Evolutionary conservation across 108 stramenopile genomes (phyloP).

Genomic region (Skeletonema menzelii): DNA sequence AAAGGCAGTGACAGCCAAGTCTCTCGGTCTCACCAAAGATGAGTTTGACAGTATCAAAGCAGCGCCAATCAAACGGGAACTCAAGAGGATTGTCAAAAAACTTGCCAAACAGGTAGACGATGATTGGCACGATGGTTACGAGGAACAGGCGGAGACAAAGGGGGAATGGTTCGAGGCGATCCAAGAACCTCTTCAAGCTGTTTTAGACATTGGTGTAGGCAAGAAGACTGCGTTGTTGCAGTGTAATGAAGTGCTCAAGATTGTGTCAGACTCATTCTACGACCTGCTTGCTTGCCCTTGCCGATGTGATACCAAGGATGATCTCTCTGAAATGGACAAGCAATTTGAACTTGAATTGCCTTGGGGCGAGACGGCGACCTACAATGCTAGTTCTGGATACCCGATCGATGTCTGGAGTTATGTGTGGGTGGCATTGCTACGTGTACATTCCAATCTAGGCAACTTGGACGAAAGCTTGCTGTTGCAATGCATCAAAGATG

Average conservation of each 20-base stretch:
- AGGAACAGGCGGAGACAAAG: conserved; percentile 6
- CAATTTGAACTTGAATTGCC: background rate
- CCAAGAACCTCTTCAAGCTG: conserved; percentile 9
- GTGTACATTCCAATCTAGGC: conserved; percentile 10
- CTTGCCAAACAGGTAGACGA: conserved; percentile 7
- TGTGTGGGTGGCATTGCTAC: conserved; percentile 11
- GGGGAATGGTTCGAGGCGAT: conserved; percentile 10
- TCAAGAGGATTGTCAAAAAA: conserved; percentile 6
- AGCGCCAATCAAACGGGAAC: background rate
- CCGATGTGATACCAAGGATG: background rate
- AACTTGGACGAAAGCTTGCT: background rate
- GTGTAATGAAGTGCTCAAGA: conserved; percentile 16
- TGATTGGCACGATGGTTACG: conserved; percentile 11
- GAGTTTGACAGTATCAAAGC: conserved; percentile 11
- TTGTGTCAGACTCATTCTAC: conserved; percentile 11
- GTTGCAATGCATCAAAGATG: conserved; percentile 15
- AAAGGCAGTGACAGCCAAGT: conserved; percentile 11
- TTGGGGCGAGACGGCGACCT: background rate
- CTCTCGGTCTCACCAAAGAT: conserved; percentile 13
- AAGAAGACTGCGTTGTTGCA: conserved; percentile 3
- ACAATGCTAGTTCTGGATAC: background rate
- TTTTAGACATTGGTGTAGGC: conserved; percentile 11
- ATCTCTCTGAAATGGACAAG: background rate
- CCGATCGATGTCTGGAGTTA: conserved; percentile 1
- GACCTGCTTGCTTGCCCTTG: conserved; percentile 11